Evolutionary conservation across 352 stramenopile species (phyloP), one percentile per base, ranked within the genome.

Genomic region (Globisporangium orthogonon): DNA sequence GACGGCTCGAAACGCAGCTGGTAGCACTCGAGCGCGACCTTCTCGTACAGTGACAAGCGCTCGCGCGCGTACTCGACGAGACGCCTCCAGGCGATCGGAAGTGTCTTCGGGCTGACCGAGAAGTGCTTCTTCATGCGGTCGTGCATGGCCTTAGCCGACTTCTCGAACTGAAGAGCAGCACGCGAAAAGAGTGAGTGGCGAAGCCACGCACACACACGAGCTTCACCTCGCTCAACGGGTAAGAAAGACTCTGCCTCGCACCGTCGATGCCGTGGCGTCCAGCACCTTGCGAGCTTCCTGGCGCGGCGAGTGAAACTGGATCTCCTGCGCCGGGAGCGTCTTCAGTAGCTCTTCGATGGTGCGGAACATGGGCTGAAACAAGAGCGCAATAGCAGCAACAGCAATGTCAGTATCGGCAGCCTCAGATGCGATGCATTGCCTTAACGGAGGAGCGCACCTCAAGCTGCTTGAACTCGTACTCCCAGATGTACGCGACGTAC

Each of bases 61-160:
- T 54, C 60, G 10, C 53, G 65, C 2, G 52, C 77, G 47, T 73
- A 87, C 48, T 76, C 65, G 15, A 81, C 51, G 1, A 88, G 54
- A n/a, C 78, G 60, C 28, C 70, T 74, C 80, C 78, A 90, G 10
- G 83, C 66, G 5, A 55, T 67, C 18, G 80, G 73, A 7, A 90
- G 49, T 31, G 76, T 74, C 52, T 83, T 85, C 7, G 67, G 35
- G 14, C 77, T 84, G 10, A 62, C 60, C 1, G 65, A 63, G 17
- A 88, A 85, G 56, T 90, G 77, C 31, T 90, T 90, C 50, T 90
- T 90, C 68, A 90, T 75, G 18, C 80, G 76, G 13, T 83, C 73
- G 53, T 85, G 78, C 74, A 90, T 87, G 49, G 54, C 65, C 18
- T 82, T 76, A 54, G 76, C 74, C 7, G 78, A 83, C 56, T 85